These are phyloP conservation scores for Fusarium stilboides DNA, from an alignment of 2,329 filamentous ascomycete species.

Conservation along the genomic window DNA sequence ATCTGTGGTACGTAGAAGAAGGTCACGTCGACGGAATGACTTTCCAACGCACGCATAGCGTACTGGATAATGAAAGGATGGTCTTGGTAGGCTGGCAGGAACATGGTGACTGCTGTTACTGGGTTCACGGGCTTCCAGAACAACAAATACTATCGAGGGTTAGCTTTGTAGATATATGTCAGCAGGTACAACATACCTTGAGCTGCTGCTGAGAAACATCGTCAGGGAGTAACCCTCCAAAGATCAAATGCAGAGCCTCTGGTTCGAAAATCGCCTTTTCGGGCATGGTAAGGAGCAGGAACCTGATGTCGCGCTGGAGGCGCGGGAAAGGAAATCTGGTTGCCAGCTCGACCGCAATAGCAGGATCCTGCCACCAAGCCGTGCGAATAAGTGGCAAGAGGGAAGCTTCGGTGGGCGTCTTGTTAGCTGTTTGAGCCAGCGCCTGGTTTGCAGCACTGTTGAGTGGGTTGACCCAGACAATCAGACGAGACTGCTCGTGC, in stretches of 20 bases:
- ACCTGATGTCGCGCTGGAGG: constrained; percentile 82
- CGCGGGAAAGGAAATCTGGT: constrained; percentile 83
- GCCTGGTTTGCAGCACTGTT: constrained; percentile 65
- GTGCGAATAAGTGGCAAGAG: constrained; percentile 78
- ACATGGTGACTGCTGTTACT: constrained; percentile 92
- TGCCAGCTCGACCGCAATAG: constrained; percentile 88
- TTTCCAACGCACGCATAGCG: constrained; percentile 94
- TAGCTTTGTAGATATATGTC: constrained; percentile 24
- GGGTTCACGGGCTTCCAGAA: constrained; percentile 96
- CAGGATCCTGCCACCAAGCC: constrained; percentile 89
- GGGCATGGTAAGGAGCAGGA: constrained; percentile 84
- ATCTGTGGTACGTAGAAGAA: constrained; percentile 99
- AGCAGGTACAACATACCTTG: constrained; percentile 69
- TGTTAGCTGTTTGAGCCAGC: constrained; percentile 59
- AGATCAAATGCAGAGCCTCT: constrained; percentile 85
- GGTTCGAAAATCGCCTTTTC: constrained; percentile 86
- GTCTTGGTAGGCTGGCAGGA: constrained; percentile 90
- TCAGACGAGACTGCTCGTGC: constrained; percentile 86
- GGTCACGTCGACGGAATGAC: constrained; percentile 94
- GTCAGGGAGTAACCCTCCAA: constrained; percentile 81
- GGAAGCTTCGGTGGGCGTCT: constrained; percentile 60
- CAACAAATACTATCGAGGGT: constrained; percentile 77
- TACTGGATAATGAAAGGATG: constrained; percentile 97
- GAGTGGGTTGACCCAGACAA: constrained; percentile 91
- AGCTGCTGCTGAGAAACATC: constrained; percentile 87